Evolutionary conservation across 2,329 filamentous ascomycete genomes (phyloP).

Genomic region (Lasiodiplodia theobromae): DNA sequence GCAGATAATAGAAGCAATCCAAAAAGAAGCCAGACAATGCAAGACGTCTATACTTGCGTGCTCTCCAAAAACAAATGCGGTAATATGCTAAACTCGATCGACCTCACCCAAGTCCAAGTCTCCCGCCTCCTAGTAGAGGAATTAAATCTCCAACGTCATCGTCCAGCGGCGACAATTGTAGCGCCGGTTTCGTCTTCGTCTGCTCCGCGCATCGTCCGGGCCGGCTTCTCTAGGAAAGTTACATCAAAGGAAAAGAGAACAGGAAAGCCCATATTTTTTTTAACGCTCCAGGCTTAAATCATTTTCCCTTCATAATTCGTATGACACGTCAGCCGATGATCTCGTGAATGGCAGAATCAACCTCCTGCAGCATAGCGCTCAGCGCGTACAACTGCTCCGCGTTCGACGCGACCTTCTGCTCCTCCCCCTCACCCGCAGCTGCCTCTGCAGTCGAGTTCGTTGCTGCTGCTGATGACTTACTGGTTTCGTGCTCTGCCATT

Average conservation of each 20-base stretch:
- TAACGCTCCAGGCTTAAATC: background rate
- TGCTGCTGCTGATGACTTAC: background rate
- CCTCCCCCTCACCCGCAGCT: background rate
- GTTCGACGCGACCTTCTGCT: background rate
- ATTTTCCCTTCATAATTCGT: background rate
- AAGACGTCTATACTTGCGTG: background rate
- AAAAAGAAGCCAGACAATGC: background rate
- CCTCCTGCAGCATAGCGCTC: slow-evolving; percentile 5
- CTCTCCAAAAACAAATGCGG: background rate
- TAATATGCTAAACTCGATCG: background rate
- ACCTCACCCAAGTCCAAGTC: too few relatives aligned
- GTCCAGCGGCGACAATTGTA: too few relatives aligned
- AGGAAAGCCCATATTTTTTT: background rate
- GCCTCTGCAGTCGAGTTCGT: background rate
- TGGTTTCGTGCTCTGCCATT: too few relatives aligned
- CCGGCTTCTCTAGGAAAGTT: background rate
- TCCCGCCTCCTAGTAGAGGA: too few relatives aligned
- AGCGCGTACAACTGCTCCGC: slow-evolving; percentile 8
- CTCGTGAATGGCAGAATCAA: slow-evolving; percentile 14
- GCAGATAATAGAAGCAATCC: background rate
- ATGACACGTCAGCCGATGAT: slow-evolving; percentile 7
- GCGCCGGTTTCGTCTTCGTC: too few relatives aligned
- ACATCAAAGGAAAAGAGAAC: background rate
- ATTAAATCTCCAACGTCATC: too few relatives aligned
- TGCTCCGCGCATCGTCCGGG: too few relatives aligned